These are phyloP conservation scores for Eimeria necatrix DNA, from an alignment of 169 alveolate species.

Conservation along the genomic window DNA sequence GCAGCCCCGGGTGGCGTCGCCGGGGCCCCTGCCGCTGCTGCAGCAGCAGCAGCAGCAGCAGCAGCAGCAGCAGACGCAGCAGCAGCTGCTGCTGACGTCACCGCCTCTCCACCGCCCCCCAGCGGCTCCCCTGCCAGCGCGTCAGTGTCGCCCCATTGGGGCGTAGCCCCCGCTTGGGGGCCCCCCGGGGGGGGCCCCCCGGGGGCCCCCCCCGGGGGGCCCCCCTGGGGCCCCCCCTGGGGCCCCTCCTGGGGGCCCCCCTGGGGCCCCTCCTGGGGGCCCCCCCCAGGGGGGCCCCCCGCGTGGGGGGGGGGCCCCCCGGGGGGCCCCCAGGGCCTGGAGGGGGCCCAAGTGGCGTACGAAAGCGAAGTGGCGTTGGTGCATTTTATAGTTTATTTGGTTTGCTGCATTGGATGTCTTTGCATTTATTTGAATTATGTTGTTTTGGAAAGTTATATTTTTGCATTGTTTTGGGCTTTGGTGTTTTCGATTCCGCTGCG, in stretches of 20 bases:
- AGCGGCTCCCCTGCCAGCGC: neutral
- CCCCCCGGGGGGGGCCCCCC: neutral
- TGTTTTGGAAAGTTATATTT: slow-evolving; percentile 82
- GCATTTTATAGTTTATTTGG: slow-evolving; percentile 84
- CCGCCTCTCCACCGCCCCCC: neutral
- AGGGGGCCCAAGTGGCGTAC: slow-evolving; percentile 62
- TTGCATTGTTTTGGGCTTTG: slow-evolving; percentile 86
- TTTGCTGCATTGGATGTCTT: slow-evolving; percentile 82
- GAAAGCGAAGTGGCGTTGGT: slow-evolving; percentile 85
- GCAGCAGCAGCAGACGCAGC: neutral
- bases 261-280: slow-evolving; percentile 2
- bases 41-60: slow-evolving; percentile 26
- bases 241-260: slow-evolving; percentile 46
- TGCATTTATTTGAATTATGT: slow-evolving; percentile 85
- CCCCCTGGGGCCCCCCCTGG: slow-evolving; percentile 7
- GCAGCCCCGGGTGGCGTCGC: neutral
- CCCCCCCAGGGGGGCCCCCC: slow-evolving; percentile 43
- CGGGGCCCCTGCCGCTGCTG: neutral
- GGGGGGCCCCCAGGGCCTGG: neutral
- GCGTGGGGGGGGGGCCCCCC: slow-evolving; percentile 7
- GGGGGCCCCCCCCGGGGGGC: neutral
- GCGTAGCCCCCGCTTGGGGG: neutral
- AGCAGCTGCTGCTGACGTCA: neutral
- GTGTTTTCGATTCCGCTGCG: slow-evolving; percentile 84
- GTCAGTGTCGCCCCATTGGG: neutral